Evolutionary conservation across 2,329 filamentous ascomycete genomes (phyloP).

Genomic region (Hypoxylon sp.): DNA sequence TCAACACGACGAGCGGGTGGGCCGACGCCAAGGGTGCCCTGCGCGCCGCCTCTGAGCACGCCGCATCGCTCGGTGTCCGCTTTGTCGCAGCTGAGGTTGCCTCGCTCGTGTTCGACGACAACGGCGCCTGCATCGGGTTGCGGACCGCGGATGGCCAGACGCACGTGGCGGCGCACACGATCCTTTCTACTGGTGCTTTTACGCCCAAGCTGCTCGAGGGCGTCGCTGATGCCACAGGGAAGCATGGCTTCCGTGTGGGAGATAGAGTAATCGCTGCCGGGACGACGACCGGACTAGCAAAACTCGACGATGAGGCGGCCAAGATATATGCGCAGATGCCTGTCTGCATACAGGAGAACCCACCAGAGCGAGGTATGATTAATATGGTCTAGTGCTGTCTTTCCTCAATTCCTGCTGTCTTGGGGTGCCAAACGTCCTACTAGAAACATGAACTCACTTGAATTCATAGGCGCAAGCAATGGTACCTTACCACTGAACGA

Average conservation of each 20-base stretch:
- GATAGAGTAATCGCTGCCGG: conserved; percentile 60
- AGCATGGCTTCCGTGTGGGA: conserved; percentile 54
- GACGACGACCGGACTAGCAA: conserved; percentile 48
- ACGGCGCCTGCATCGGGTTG: conserved; percentile 51
- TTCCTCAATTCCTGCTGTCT: background rate
- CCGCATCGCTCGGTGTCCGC: conserved; percentile 58
- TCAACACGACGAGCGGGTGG: conserved; percentile 65
- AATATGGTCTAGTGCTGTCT: background rate
- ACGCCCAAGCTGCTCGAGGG: conserved; percentile 57
- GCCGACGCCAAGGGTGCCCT: conserved; percentile 62
- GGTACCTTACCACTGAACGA: conserved; percentile 64
- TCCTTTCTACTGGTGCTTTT: conserved; percentile 59
- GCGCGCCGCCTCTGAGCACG: conserved; percentile 55
- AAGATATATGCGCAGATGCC: conserved; percentile 36
- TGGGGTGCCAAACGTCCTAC: background rate
- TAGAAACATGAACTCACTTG: background rate
- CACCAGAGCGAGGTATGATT: conserved; percentile 34
- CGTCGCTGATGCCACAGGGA: conserved; percentile 51
- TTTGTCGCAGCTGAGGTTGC: conserved; percentile 57
- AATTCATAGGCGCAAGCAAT: conserved; percentile 59
- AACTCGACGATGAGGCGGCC: conserved; percentile 35
- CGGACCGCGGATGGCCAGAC: conserved; percentile 49
- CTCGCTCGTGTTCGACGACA: conserved; percentile 49
- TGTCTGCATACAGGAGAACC: conserved; percentile 41
- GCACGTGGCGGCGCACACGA: conserved; percentile 53